Conservation (phyloP, 164 flowering plant genomes). For the Cinnamomum chago region DNA sequence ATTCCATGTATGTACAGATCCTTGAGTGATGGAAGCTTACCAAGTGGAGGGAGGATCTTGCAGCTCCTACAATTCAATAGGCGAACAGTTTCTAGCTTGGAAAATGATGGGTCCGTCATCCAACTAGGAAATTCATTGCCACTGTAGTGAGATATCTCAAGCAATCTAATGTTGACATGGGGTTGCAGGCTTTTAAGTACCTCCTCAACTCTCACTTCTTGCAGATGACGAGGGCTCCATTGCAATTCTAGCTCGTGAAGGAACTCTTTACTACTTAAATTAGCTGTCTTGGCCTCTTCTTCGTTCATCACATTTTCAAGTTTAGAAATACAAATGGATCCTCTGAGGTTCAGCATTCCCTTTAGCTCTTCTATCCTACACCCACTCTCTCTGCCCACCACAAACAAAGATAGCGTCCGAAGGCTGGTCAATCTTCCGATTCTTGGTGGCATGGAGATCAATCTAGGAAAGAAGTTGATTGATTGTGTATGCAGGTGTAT, state of each 20-base stretch:
- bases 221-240: slow-evolving; percentile 21
- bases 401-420: slow-evolving; percentile 23
- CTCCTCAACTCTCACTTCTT: background rate
- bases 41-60: slow-evolving; percentile 13
- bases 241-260: slow-evolving; percentile 21
- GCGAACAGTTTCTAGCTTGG: slow-evolving; percentile 7
- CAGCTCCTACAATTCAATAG: slow-evolving; percentile 11
- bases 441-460: slow-evolving; percentile 20
- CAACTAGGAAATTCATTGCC: slow-evolving; percentile 31
- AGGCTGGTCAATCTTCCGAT: slow-evolving; percentile 24
- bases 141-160: slow-evolving; percentile 17
- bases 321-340: slow-evolving; percentile 24
- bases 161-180: slow-evolving; percentile 17
- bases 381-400: slow-evolving; percentile 20
- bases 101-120: slow-evolving; percentile 20
- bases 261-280: slow-evolving; percentile 17
- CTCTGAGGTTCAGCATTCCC: slow-evolving; percentile 21
- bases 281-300: slow-evolving; percentile 25
- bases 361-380: slow-evolving; percentile 23
- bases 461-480: background rate
- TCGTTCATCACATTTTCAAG: slow-evolving; percentile 30
- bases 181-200: slow-evolving; percentile 21
- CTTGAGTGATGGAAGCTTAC: slow-evolving; percentile 13
- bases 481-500: slow-evolving; percentile 8
- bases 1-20: slow-evolving; percentile 3